Percentiles rank a stretch among this genome's conserved stretches.
These are phyloP conservation scores for Saccharomyces jurei DNA, from an alignment of 805 yeast genomes.

Conservation along the genomic window DNA sequence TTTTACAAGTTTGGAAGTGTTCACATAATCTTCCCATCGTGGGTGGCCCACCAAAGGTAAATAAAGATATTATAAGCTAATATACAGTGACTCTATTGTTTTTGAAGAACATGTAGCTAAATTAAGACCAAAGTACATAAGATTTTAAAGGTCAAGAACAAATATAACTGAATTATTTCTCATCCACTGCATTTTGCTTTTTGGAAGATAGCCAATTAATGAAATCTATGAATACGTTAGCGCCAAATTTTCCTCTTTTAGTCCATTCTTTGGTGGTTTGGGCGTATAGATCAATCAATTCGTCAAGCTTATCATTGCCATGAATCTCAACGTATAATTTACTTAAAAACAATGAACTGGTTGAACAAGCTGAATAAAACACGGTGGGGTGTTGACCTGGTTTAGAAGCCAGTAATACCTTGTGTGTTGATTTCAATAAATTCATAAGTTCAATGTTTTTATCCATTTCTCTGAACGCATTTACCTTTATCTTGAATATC, in stretches of 20 bases:
- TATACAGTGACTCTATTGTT: background rate
- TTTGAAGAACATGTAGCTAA: background rate
- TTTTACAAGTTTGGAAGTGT: constrained; percentile 40
- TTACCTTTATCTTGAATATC: constrained; percentile 43
- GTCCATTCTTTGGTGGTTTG: constrained; percentile 57
- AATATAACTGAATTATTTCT: background rate
- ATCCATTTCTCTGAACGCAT: constrained; percentile 8
- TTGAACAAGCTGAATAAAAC: constrained; percentile 54
- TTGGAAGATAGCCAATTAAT: constrained; percentile 70
- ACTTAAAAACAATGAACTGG: constrained; percentile 42
- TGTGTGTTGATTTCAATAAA: constrained; percentile 37
- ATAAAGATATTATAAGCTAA: background rate
- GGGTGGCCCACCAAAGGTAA: constrained; percentile 17
- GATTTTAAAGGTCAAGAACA: background rate
- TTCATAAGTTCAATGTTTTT: constrained; percentile 15
- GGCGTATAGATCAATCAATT: constrained; percentile 49
- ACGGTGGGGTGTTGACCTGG: constrained; percentile 32
- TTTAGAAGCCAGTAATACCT: constrained; percentile 30
- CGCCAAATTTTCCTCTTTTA: constrained; percentile 19
- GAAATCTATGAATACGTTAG: constrained; percentile 57
- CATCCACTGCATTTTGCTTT: constrained; percentile 19
- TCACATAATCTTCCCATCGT: constrained; percentile 30
- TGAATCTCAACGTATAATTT: constrained; percentile 39
- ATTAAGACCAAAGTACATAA: background rate
- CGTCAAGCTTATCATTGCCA: constrained; percentile 30